Evolutionary conservation across 345 rosid genomes (phyloP).

Genomic region (Linum trigynum): DNA sequence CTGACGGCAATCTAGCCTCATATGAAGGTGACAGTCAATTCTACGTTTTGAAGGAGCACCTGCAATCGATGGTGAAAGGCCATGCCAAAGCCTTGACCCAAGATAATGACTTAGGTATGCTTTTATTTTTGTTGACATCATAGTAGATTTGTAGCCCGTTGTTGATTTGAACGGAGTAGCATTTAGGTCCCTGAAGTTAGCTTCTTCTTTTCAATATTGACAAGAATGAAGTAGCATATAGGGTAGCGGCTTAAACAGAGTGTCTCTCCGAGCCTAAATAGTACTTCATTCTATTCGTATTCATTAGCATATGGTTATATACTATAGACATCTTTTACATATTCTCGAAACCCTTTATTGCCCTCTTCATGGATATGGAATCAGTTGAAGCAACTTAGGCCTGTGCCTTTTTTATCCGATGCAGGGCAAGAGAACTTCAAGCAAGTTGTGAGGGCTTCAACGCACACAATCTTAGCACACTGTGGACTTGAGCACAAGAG

Average conservation of each 20-base stretch:
- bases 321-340: constrained; percentile 33
- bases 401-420: background rate
- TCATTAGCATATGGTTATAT: too few species aligned
- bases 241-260: too few species aligned
- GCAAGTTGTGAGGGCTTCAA: constrained; percentile 62
- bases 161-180: too few species aligned
- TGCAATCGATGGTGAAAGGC: constrained; percentile 59
- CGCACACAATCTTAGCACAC: constrained; percentile 70
- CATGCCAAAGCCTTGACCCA: constrained; percentile 65
- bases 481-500: constrained; percentile 72
- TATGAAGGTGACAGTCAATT: constrained; percentile 22
- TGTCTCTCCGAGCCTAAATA: too few species aligned
- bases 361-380: background rate
- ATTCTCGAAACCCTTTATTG: background rate
- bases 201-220: too few species aligned
- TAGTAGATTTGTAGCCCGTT: too few species aligned
- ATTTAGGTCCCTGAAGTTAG: too few species aligned
- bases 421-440: constrained; percentile 51
- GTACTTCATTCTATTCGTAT: too few species aligned
- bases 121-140: too few species aligned
- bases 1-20: constrained; percentile 12
- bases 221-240: too few species aligned
- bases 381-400: background rate
- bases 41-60: constrained; percentile 44
- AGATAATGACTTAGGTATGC: constrained; percentile 26